phyloP scores from a whole-genome alignment of 2,329 filamentous ascomycete species.

The Calonectria pseudoreteaudii region DNA sequence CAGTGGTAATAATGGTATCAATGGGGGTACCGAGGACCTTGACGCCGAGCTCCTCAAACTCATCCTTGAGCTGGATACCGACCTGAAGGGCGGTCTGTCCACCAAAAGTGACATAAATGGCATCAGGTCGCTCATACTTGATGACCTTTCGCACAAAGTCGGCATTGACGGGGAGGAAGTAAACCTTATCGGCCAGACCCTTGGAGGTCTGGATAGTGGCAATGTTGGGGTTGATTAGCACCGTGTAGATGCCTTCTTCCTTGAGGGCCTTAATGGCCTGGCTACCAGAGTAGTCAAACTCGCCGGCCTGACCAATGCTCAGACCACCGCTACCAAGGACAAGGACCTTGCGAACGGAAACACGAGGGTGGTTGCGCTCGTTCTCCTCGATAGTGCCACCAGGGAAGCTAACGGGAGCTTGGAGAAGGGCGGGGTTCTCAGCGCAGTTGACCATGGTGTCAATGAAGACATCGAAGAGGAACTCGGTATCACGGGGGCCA shows the following conservation, averaged over 20 bases:
- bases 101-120: slow-evolving; percentile 97
- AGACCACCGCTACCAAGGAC: slow-evolving; percentile 94
- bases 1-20: slow-evolving; percentile 97
- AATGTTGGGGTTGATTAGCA: slow-evolving; percentile 99
- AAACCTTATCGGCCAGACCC: slow-evolving; percentile 97
- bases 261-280: slow-evolving; percentile 99
- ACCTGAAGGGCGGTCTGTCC: slow-evolving; percentile 97
- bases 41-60: slow-evolving; percentile 92
- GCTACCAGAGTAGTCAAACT: slow-evolving; percentile 98
- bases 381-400: slow-evolving; percentile 87
- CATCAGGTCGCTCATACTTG: slow-evolving; percentile 91
- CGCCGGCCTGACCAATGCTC: slow-evolving; percentile 96
- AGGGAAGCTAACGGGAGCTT: slow-evolving; percentile 84
- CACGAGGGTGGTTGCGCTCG: slow-evolving; percentile 78
- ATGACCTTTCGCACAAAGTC: slow-evolving; percentile 99
- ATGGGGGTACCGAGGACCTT: slow-evolving; percentile 96
- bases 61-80: slow-evolving; percentile 96
- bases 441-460: slow-evolving; percentile 81
- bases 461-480: slow-evolving; percentile 97
- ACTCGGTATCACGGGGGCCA: slow-evolving; percentile 94
- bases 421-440: slow-evolving; percentile 73
- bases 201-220: slow-evolving; percentile 99
- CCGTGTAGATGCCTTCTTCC: slow-evolving; percentile 97
- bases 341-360: slow-evolving; percentile 92
- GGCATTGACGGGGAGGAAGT: slow-evolving; percentile 96